phyloP scores from a whole-genome alignment of 495 filamentous ascomycete genomes.

The Evernia prunastri region DNA sequence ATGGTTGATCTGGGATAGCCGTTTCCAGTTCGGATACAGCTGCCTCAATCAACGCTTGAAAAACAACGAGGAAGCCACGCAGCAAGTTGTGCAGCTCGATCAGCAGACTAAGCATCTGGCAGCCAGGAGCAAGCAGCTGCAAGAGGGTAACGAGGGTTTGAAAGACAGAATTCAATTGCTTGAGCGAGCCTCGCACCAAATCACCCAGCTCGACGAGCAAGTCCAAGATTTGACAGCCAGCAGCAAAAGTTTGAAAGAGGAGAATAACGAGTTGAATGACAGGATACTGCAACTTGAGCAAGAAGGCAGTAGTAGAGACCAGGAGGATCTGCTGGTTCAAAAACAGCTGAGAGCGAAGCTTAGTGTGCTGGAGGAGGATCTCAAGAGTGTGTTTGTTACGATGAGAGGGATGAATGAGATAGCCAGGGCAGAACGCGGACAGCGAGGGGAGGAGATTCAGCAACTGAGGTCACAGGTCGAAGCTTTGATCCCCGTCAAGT shows the following conservation, averaged over 20 bases:
- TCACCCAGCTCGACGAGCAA: constrained; percentile 15
- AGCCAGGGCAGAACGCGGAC: constrained; percentile 1
- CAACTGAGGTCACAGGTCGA: constrained; percentile 15
- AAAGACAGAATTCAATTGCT: constrained; percentile 9
- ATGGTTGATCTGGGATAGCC: constrained; percentile 24
- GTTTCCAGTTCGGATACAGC: constrained; percentile 12
- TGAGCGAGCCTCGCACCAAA: constrained; percentile 6
- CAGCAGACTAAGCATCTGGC: constrained; percentile 14
- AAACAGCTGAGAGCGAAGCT: constrained; percentile 9
- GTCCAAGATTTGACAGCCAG: constrained; percentile 14
- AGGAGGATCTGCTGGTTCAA: constrained; percentile 6
- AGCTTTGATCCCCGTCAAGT: not conserved
- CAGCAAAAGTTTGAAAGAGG: constrained; percentile 10
- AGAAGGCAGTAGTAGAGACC: constrained; percentile 12
- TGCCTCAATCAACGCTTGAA: constrained; percentile 8
- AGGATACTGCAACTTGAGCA: constrained; percentile 12
- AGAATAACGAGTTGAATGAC: constrained; percentile 21
- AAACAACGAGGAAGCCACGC: not conserved
- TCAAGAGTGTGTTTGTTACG: constrained; percentile 9
- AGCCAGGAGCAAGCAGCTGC: constrained; percentile 7
- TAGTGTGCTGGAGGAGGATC: constrained; percentile 8
- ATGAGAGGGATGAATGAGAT: constrained; percentile 6
- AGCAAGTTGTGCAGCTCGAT: constrained; percentile 1
- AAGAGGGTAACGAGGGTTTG: constrained; percentile 20
- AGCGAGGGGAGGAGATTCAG: constrained; percentile 19